Evolutionary conservation across 2,329 filamentous ascomycete species (phyloP), one percentile per base, ranked within the genome.

Genomic region (Fusarium incarnatum): DNA sequence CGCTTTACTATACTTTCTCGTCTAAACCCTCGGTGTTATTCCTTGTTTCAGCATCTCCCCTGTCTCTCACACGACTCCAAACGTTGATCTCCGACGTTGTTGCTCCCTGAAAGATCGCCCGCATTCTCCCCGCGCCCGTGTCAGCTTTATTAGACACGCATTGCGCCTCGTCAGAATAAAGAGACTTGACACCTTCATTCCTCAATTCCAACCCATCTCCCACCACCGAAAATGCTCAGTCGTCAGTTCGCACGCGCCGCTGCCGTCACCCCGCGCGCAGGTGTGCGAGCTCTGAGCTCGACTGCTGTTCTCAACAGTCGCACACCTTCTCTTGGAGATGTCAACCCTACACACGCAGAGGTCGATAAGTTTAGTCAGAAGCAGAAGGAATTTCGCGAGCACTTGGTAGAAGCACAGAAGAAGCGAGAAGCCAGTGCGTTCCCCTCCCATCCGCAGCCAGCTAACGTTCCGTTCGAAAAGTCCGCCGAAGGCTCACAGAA

Each of bases 321-420:
- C 62, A 83, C 89, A 22, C 96, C 96, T n/a, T 89, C 92, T 40
- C 88, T 99, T 72, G 91, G 92, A 79, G 94, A 99, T 81, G 89
- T 99, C 76, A 84, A 91, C 86, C 80, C 82, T 20, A 79, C 80
- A 47, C 88, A 91, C 50, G 85, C 92, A 68, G 88, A 89, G 67
- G 90, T 92, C 71, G 85, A 90, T 56, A 85, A 87, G 60, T 99
- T 98, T 86, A 93, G 92, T 79, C 83, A 86, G 76, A 93, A 92
- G 81, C 94, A 97, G 84, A 91, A 91, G 81, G 87, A 90, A 77
- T 98, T 98, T 83, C 92, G 96, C 79, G 90, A 94, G 81, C 89
- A 92, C 79, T 84, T 97, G 76, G 87, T 90, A 75, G 88, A 91
- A 81, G 90, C 89, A 79, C 90, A 92, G 82, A 92, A 91, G 84